Evolutionary conservation across 2,329 filamentous ascomycete genomes (phyloP).

Genomic region (Zarea fungicola): DNA sequence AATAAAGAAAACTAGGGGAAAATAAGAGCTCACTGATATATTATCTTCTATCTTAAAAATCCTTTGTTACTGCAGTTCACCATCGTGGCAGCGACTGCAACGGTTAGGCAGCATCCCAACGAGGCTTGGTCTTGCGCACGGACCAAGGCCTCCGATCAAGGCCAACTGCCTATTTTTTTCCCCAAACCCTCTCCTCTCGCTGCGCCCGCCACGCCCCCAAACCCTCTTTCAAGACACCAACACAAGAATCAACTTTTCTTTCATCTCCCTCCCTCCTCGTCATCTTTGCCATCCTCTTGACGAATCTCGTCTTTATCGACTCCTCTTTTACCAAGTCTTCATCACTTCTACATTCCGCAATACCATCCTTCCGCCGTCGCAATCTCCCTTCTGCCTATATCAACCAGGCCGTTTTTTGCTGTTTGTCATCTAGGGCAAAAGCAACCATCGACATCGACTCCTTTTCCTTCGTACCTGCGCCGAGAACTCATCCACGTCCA

Average conservation of each 20-base stretch:
- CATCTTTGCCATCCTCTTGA: conserved; percentile 1
- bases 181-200: conserved; percentile 10
- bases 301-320: conserved; percentile 12
- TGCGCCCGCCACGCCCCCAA: conserved; percentile 5
- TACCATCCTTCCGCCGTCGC: conserved; percentile 12
- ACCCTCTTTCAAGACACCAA: conserved; percentile 4
- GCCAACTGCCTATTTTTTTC: conserved; percentile 8
- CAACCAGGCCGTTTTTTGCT: conserved; percentile 13
- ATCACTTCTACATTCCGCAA: conserved; percentile 10
- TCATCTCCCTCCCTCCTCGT: conserved; percentile 7
- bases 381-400: conserved; percentile 1
- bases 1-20: too few relatives aligned
- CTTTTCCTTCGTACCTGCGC: conserved; percentile 3
- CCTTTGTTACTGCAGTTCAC: too few relatives aligned
- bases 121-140: background rate
- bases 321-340: conserved; percentile 12
- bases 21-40: too few relatives aligned
- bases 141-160: background rate
- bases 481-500: background rate
- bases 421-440: conserved; percentile 12
- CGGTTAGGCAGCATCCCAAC: background rate
- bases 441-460: background rate
- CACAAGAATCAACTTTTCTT: conserved; percentile 7
- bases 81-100: too few relatives aligned
- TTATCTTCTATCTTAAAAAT: background rate